phyloP scores from a whole-genome alignment of 2,329 filamentous ascomycete genomes.

The Calonectria naviculata region DNA sequence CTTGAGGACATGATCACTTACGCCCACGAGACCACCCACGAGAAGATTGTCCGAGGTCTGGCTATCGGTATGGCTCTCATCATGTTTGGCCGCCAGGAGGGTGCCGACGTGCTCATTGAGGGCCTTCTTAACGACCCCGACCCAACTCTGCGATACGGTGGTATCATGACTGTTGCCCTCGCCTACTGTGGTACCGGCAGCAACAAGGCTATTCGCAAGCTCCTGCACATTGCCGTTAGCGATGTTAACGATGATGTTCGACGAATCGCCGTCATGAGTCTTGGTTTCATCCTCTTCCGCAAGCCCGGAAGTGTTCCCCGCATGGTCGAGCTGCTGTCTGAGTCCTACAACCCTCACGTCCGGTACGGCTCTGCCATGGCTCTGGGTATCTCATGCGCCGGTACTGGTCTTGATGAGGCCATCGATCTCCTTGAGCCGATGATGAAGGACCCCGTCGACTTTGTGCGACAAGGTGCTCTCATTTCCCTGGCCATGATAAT shows the following conservation, averaged over 20 bases:
- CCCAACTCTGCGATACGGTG: slow-evolving; percentile 92
- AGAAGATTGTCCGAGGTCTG: slow-evolving; percentile 97
- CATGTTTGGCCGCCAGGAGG: slow-evolving; percentile 97
- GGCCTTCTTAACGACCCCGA: slow-evolving; percentile 93
- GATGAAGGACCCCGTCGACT: slow-evolving; percentile 99
- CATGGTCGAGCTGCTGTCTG: slow-evolving; percentile 97
- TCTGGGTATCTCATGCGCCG: slow-evolving; percentile 96
- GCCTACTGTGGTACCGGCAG: slow-evolving; percentile 97
- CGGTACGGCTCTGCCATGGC: slow-evolving; percentile 99
- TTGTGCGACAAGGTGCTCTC: slow-evolving; percentile 94
- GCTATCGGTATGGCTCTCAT: slow-evolving; percentile 98
- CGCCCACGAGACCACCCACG: slow-evolving; percentile 96
- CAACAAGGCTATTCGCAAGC: slow-evolving; percentile 97
- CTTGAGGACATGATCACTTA: slow-evolving; percentile 98
- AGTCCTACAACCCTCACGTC: slow-evolving; percentile 99
- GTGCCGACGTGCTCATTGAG: slow-evolving; percentile 93
- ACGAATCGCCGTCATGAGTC: slow-evolving; percentile 94
- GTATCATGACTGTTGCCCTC: slow-evolving; percentile 98
- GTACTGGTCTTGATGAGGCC: slow-evolving; percentile 94
- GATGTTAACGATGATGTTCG: slow-evolving; percentile 98
- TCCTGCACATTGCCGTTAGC: slow-evolving; percentile 95
- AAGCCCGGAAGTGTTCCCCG: slow-evolving; percentile 97
- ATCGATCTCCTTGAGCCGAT: slow-evolving; percentile 98
- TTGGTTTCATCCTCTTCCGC: slow-evolving; percentile 98
- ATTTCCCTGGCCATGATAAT: slow-evolving; percentile 98